Conservation (phyloP, 345 rosid genomes). For the Mangifera indica region DNA sequence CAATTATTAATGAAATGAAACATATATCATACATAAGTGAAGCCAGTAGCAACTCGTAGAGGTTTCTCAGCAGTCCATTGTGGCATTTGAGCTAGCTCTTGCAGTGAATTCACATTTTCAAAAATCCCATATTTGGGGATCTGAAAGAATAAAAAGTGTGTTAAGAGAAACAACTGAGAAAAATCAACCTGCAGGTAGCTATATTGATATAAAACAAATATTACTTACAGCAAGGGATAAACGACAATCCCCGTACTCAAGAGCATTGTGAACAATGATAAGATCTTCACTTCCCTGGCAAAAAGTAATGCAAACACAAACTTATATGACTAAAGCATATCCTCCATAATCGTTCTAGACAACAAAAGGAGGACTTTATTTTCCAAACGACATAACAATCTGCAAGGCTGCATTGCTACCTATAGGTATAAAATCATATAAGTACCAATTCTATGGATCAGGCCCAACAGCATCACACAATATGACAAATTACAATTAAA, state of each 20-base stretch:
- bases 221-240: conserved; percentile 79
- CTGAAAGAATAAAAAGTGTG: conserved; percentile 36
- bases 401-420: neutral
- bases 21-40: conserved; percentile 66
- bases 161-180: conserved; percentile 1
- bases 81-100: conserved; percentile 82
- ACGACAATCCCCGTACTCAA: conserved; percentile 87
- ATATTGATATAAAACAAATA: conserved; percentile 3
- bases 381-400: conserved; percentile 5
- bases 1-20: conserved; percentile 25
- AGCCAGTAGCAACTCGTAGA: conserved; percentile 89
- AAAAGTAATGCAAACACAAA: neutral
- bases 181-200: neutral
- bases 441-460: neutral
- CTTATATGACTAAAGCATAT: neutral
- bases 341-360: conserved; percentile 8
- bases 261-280: conserved; percentile 82
- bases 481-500: no score
- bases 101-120: conserved; percentile 77
- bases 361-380: neutral
- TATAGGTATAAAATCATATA: no score
- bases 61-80: conserved; percentile 89
- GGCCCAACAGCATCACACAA: neutral
- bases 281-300: conserved; percentile 83
- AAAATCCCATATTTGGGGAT: conserved; percentile 93